phyloP scores from a whole-genome alignment of 805 yeast species.

The Lachancea sp. region DNA sequence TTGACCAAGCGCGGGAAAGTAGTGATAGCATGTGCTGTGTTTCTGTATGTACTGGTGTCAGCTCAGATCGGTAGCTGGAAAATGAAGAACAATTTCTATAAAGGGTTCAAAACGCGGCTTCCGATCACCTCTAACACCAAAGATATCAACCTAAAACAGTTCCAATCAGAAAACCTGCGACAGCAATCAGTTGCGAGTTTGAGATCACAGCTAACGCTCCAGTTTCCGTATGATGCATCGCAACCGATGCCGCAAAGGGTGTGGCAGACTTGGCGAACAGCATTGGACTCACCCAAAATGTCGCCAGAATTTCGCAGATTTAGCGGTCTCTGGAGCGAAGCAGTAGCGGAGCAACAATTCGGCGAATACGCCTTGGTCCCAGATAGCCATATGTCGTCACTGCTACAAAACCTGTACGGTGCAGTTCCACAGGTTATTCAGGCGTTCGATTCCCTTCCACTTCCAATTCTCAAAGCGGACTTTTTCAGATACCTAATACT shows the following conservation, averaged over 20 bases:
- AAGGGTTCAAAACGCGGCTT: constrained; percentile 9
- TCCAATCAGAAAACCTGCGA: constrained; percentile 1
- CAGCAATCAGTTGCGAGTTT: constrained; percentile 12
- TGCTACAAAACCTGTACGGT: constrained; percentile 50
- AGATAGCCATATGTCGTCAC: constrained; percentile 57
- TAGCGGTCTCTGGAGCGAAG: constrained; percentile 52
- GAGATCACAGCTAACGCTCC: constrained; percentile 49
- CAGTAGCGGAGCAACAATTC: constrained; percentile 11
- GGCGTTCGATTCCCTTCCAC: constrained; percentile 76
- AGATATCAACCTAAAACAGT: constrained; percentile 17
- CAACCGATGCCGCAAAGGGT: constrained; percentile 67
- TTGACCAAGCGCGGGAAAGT: constrained; percentile 3
- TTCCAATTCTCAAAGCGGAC: constrained; percentile 80
- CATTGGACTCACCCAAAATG: constrained; percentile 48
- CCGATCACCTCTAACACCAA: constrained; percentile 26
- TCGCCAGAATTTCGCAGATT: constrained; percentile 46
- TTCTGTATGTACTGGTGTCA: constrained; percentile 7
- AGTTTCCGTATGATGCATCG: constrained; percentile 67
- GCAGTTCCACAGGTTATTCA: constrained; percentile 69
- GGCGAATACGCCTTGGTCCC: constrained; percentile 67
- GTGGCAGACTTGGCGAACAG: constrained; percentile 94
- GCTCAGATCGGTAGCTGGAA: constrained; percentile 4
- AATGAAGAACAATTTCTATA: constrained; percentile 5
- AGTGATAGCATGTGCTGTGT: constrained; percentile 3
- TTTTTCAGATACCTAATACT: constrained; percentile 84